Percentiles rank a stretch among this genome's conserved stretches.
phyloP scores from a whole-genome alignment of 352 stramenopile genomes.

The Phytophthora agathidicida region DNA sequence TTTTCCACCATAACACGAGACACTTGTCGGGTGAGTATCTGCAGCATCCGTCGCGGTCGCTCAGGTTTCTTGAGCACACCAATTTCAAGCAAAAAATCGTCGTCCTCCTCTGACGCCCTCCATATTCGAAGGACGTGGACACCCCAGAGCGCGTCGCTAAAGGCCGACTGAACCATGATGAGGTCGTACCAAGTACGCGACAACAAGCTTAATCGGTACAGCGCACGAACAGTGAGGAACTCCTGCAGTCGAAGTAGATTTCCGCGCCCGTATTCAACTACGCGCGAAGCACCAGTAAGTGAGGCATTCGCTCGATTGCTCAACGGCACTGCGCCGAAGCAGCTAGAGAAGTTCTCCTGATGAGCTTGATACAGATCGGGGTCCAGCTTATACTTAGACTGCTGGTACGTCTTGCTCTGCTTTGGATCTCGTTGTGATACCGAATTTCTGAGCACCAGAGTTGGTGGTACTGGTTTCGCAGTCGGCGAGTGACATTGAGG shows the following conservation, averaged over 20 bases:
- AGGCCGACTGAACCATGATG: constrained; percentile 40
- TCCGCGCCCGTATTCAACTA: constrained; percentile 20
- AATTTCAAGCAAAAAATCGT: constrained; percentile 43
- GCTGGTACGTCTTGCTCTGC: constrained; percentile 39
- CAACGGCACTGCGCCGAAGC: constrained; percentile 30
- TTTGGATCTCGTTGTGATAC: constrained; percentile 3
- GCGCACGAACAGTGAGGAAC: constrained; percentile 44
- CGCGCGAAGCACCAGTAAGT: background rate
- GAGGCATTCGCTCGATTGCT: constrained; percentile 13
- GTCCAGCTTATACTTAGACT: constrained; percentile 55
- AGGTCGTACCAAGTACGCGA: constrained; percentile 53
- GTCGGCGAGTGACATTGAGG: background rate
- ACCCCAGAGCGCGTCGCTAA: constrained; percentile 54
- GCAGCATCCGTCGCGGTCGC: constrained; percentile 50
- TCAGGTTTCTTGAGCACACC: constrained; percentile 49
- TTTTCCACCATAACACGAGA: constrained; percentile 52
- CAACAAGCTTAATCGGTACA: constrained; percentile 57
- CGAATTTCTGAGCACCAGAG: constrained; percentile 23
- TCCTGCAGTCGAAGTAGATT: constrained; percentile 57
- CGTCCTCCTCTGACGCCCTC: constrained; percentile 40
- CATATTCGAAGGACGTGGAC: constrained; percentile 53
- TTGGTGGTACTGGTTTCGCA: constrained; percentile 8
- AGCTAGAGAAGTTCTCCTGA: constrained; percentile 33
- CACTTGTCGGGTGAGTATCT: constrained; percentile 56
- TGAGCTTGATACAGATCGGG: constrained; percentile 46